Evolutionary conservation across 2,329 filamentous ascomycete species (phyloP), one percentile per base, ranked within the genome.

Genomic region (Corinectria fuckeliana): DNA sequence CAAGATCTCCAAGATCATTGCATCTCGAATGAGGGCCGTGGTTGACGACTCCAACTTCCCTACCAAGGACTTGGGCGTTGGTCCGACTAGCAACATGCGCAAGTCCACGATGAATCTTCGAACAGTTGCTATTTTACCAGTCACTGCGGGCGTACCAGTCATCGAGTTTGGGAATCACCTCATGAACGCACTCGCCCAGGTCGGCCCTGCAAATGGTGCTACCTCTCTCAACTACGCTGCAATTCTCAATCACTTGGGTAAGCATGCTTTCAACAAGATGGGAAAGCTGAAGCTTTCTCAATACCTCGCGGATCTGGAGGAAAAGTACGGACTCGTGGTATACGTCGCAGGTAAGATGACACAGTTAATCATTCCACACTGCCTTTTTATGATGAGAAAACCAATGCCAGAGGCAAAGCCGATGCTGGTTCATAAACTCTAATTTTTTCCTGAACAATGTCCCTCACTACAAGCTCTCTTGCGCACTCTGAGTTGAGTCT

Each of bases 1-100:
- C 75, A 97, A 98, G 76, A 96, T 99, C 25, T 98, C 95, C 1
- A 99, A 98, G 76, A 95, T 99, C 67, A 97, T 99, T 69, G 95
- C 95, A 0, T 93, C 93, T 32, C 88, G 95, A 3, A 98, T 99
- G 95, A 85, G 94, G 61, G 86, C 91, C 39, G 78, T 97, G 36
- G 87, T 98, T 18, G 92, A 98, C 68, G 90, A 93, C 68, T 91
- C 92, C 2, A 84, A 87, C 32, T 84, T 89, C 36, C 82, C 88
- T 52, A 82, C 84, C 8, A 87, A 87, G 59, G 90, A 94, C 51
- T 80, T 83, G 5, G 84, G 85, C 3, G 82, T 85, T 1, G 90
- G 87, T 59, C 70, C 75, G 0, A 70, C 72, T n/a, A 73, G 70
- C 36, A 73, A 75, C 50, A 88, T 87, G 70, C 85, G 89, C 20